Evolutionary conservation across 768 basidiomycete genomes (phyloP).

Genomic region (Xerocomus potaroensis): DNA sequence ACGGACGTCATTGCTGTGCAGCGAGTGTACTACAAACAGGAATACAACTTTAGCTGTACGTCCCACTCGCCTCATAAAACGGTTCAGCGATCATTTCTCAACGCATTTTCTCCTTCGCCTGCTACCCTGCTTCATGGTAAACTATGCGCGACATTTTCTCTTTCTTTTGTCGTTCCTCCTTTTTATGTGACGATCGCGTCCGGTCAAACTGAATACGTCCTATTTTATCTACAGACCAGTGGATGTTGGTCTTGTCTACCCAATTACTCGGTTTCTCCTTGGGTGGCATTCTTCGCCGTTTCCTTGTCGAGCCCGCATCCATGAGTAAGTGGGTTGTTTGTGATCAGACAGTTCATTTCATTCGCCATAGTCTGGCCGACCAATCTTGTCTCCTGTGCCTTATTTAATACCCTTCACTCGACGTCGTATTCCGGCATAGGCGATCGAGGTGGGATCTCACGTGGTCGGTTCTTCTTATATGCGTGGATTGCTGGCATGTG

Average conservation of each 20-base stretch:
- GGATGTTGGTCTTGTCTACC: slow-evolving; percentile 66
- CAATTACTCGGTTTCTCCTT: slow-evolving; percentile 65
- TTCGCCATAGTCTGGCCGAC: slow-evolving; percentile 59
- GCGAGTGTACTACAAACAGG: slow-evolving; percentile 60
- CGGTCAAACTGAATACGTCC: not conserved
- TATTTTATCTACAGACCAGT: slow-evolving; percentile 42
- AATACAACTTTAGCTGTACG: slow-evolving; percentile 48
- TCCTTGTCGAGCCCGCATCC: slow-evolving; percentile 60
- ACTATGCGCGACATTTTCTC: too few species aligned
- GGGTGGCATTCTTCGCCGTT: slow-evolving; percentile 55
- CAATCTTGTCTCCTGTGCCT: slow-evolving; percentile 61
- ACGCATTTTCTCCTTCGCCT: too few species aligned
- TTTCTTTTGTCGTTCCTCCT: too few species aligned
- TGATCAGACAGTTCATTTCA: not conserved
- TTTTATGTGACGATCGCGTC: too few species aligned
- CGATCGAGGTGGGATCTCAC: slow-evolving; percentile 42
- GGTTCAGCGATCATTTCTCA: too few species aligned
- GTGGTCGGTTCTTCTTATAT: slow-evolving; percentile 49
- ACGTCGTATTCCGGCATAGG: slow-evolving; percentile 43
- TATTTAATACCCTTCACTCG: slow-evolving; percentile 73
- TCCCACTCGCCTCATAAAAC: not conserved
- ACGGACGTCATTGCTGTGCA: slow-evolving; percentile 77
- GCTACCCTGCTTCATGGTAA: too few species aligned
- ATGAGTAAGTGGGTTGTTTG: slow-evolving; percentile 44
- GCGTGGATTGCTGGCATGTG: slow-evolving; percentile 31